Percentiles rank a stretch among this genome's conserved stretches.
phyloP scores from a whole-genome alignment of 2,329 filamentous ascomycete species.

The Catunica adiposa region DNA sequence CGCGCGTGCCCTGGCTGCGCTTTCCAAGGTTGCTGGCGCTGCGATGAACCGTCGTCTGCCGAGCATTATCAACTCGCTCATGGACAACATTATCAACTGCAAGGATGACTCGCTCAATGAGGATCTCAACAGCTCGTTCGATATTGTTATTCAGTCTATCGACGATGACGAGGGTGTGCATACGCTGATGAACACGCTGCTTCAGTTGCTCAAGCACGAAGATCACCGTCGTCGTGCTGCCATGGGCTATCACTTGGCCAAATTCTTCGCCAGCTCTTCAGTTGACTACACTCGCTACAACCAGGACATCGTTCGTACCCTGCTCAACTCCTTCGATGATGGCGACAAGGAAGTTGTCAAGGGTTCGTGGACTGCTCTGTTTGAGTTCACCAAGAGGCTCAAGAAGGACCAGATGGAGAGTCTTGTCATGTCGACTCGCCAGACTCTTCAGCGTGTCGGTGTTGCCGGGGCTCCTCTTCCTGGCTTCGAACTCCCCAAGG shows the following conservation, averaged over 20 bases:
- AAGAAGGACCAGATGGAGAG: constrained; percentile 98
- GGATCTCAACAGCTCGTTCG: constrained; percentile 68
- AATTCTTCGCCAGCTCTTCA: constrained; percentile 65
- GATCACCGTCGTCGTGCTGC: constrained; percentile 71
- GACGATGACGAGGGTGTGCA: constrained; percentile 95
- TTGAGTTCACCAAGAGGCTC: constrained; percentile 71
- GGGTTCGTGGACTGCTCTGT: constrained; percentile 74
- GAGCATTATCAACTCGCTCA: constrained; percentile 77
- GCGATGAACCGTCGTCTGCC: constrained; percentile 84
- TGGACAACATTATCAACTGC: constrained; percentile 75
- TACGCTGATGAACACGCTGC: constrained; percentile 84
- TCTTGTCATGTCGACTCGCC: constrained; percentile 69
- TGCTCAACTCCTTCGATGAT: constrained; percentile 88
- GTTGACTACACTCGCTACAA: constrained; percentile 93
- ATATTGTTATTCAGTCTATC: constrained; percentile 78
- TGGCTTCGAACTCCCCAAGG: constrained; percentile 86
- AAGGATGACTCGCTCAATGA: constrained; percentile 55
- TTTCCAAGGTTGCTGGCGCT: constrained; percentile 77
- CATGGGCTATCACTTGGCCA: constrained; percentile 63
- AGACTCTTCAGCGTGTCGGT: constrained; percentile 75
- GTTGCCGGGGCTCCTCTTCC: constrained; percentile 69
- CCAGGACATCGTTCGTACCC: constrained; percentile 77
- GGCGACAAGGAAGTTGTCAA: constrained; percentile 70
- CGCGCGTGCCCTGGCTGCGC: constrained; percentile 77
- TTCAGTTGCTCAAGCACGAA: constrained; percentile 77